These are phyloP conservation scores for Wickerhamiella spandovensis DNA, from an alignment of 805 yeast species.

Conservation along the genomic window DNA sequence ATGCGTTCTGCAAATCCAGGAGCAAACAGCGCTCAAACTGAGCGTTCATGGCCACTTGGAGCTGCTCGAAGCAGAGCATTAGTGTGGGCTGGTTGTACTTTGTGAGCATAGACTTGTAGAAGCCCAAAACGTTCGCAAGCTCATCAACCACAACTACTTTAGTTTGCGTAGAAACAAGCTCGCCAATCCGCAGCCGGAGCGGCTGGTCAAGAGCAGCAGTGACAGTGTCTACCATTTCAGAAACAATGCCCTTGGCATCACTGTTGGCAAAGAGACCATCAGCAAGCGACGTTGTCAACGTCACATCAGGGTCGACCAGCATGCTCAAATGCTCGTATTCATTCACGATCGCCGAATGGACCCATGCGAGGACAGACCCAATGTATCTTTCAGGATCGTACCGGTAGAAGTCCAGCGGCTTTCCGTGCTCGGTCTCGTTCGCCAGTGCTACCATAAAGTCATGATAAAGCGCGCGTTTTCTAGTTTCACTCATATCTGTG, in stretches of 20 bases:
- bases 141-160: slow-evolving; percentile 42
- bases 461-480: slow-evolving; percentile 48
- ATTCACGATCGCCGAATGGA: slow-evolving; percentile 74
- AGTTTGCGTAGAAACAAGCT: slow-evolving; percentile 51
- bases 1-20: slow-evolving; percentile 24
- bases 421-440: slow-evolving; percentile 18
- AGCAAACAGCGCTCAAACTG: slow-evolving; percentile 29
- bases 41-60: slow-evolving; percentile 26
- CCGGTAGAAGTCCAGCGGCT: slow-evolving; percentile 50
- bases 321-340: slow-evolving; percentile 66
- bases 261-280: slow-evolving; percentile 4
- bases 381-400: slow-evolving; percentile 72
- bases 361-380: slow-evolving; percentile 79
- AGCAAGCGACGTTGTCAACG: slow-evolving; percentile 11
- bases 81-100: slow-evolving; percentile 27
- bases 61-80: slow-evolving; percentile 19
- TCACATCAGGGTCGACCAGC: slow-evolving; percentile 36
- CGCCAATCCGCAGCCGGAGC: slow-evolving; percentile 51
- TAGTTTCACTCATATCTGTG: slow-evolving; percentile 48
- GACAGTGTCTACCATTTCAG: slow-evolving; percentile 30
- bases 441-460: slow-evolving; percentile 42
- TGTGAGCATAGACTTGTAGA: slow-evolving; percentile 55
- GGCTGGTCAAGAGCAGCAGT: slow-evolving; percentile 46
- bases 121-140: slow-evolving; percentile 46
- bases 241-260: slow-evolving; percentile 9